These are phyloP conservation scores for Clarkia xantiana DNA, from an alignment of 345 rosid genomes.

Conservation along the genomic window DNA sequence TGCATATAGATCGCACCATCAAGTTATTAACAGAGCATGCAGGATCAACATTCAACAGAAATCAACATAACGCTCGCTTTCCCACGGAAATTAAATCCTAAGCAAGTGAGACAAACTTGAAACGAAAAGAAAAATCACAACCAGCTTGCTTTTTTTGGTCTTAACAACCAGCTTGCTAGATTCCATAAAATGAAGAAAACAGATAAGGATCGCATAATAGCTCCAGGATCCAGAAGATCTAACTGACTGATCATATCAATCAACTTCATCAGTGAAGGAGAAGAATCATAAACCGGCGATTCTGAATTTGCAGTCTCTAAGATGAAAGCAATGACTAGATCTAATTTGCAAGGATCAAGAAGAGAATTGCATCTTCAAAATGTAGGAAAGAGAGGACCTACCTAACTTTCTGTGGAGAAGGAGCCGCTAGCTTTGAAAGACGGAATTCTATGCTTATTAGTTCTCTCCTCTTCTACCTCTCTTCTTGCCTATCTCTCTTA, in stretches of 20 bases:
- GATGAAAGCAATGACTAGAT: background rate
- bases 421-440: background rate
- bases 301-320: background rate
- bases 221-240: background rate
- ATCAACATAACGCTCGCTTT: background rate
- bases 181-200: too few species aligned
- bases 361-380: background rate
- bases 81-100: background rate
- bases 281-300: background rate
- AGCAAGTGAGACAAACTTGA: too few species aligned
- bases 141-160: too few species aligned
- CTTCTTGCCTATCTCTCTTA: background rate
- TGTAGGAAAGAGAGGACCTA: too few species aligned
- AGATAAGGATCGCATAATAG: too few species aligned
- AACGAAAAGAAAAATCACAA: too few species aligned
- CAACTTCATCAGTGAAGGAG: background rate
- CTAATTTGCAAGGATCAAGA: background rate
- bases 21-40: background rate
- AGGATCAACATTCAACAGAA: background rate
- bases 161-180: too few species aligned
- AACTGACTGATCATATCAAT: background rate
- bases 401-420: conserved; percentile 4
- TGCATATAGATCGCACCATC: background rate
- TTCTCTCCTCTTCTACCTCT: background rate
- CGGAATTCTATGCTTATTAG: background rate